Base-by-base conservation (phyloP, 495 filamentous ascomycete genomes). In the Aspergillus indologenus region DNA sequence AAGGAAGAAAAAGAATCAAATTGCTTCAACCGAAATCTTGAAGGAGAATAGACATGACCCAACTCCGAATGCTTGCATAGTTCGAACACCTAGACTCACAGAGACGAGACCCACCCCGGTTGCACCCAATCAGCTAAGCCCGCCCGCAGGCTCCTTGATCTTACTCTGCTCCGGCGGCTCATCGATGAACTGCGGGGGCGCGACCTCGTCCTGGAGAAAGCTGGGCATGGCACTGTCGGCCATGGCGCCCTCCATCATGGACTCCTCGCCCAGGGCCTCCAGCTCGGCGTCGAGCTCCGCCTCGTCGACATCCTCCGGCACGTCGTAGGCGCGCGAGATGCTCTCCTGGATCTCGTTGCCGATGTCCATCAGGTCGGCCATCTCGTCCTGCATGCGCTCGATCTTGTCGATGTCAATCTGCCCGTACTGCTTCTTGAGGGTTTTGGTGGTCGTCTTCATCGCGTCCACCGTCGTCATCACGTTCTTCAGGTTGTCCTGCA, bases 321-420 rank as follows among this genome's bases (percentile, higher is more conserved):
- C 79, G 70, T 98, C 94, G 71, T 99, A 99, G 59, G 91, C 89
- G 60, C 95, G 75, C 53, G 89, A 91, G 53, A 99, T 90, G 58
- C 87, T 92, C 78, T 99, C 94, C 73, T 99, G 90, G 57, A 99
- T 99, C 75, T 98, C 94, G 73, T 98, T 98, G 2, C 95, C 94
- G 43, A 97, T 85, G 66, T 98, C 95, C 85, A 98, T 90, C 74
- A 98, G 66, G 75, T 98, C 94, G 40, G 91, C 91, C 93, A 98
- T 98, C 80, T 98, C 94, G 70, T 98, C 94, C 82, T 98, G 94
- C 81, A 98, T 85, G 59, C 88, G 83, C 81, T 98, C 94, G 65
- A 98, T 96, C 83, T 96, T 90, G 74, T 98, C 95, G 31, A 98
- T 87, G 65, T 98, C 87, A 59, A 98, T 87, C 77, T 96, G 96